A percentile compares a stretch with the other conserved stretches of the same genome.
phyloP scores from a whole-genome alignment of 208 protist species.

The Trichomonas vaginalis region DNA sequence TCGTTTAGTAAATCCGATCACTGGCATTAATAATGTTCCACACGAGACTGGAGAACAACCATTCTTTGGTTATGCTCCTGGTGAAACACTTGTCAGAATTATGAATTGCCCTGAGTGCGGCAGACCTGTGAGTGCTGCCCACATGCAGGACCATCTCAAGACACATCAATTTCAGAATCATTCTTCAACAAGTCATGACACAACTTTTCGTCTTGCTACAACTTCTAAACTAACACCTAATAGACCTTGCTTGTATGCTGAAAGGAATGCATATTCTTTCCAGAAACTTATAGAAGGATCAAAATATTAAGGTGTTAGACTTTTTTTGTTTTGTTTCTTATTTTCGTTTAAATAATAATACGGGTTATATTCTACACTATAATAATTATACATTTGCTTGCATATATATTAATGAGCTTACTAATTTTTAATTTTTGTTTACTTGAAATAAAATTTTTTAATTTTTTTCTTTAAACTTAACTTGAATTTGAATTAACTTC shows the following conservation, averaged over 20 bases:
- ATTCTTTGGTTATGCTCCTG: not conserved
- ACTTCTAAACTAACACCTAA: not conserved
- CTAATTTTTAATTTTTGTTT: too few relatives aligned
- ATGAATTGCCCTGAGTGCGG: not conserved
- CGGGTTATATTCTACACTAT: not conserved
- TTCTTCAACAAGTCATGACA: not conserved
- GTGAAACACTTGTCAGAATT: not conserved
- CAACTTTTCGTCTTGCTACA: not conserved
- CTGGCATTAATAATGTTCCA: not conserved
- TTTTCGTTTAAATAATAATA: not conserved
- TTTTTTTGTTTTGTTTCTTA: not conserved
- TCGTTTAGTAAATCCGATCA: not conserved
- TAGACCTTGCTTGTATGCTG: not conserved
- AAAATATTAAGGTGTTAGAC: not conserved
- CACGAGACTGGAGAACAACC: not conserved
- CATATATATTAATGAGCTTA: not conserved
- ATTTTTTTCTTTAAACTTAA: not conserved
- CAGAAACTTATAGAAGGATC: not conserved
- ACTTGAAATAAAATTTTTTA: not conserved
- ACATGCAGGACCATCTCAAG: not conserved
- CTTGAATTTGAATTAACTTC: not conserved
- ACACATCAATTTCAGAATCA: not conserved
- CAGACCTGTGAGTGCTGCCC: not conserved
- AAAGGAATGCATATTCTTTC: not conserved
- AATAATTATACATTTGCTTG: not conserved